A percentile compares a stretch with the other conserved stretches of the same genome.
These are phyloP conservation scores for Microcera coccophila DNA, from an alignment of 2,329 filamentous ascomycete genomes.

Conservation along the genomic window DNA sequence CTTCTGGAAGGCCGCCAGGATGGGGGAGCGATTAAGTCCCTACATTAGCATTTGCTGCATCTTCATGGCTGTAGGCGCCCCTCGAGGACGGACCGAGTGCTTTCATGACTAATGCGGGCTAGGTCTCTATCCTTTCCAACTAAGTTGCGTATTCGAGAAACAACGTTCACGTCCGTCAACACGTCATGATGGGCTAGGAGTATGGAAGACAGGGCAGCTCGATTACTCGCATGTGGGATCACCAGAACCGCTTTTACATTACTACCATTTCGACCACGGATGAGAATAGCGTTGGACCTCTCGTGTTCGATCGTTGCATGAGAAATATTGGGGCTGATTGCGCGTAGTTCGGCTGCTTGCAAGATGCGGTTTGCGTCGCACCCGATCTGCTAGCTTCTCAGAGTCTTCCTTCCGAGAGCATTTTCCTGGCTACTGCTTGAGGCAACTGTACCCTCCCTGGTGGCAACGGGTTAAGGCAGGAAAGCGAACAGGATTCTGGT, in stretches of 20 bases:
- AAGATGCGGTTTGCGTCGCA: constrained; percentile 12
- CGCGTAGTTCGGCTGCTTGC: background rate
- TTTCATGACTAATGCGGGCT: constrained; percentile 5
- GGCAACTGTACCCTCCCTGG: too few species aligned
- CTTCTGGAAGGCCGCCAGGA: constrained; percentile 92
- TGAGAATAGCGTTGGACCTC: background rate
- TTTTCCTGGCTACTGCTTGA: too few species aligned
- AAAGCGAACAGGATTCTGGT: too few species aligned
- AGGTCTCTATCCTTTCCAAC: constrained; percentile 37
- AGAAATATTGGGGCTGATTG: background rate
- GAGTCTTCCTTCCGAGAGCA: too few species aligned
- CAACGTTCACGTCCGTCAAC: constrained; percentile 12
- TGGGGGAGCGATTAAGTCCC: constrained; percentile 89
- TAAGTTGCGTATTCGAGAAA: constrained; percentile 27
- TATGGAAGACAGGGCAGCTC: constrained; percentile 9
- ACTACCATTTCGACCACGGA: background rate
- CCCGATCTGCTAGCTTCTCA: background rate
- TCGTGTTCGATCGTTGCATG: background rate
- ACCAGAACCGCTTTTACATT: background rate
- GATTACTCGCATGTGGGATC: background rate
- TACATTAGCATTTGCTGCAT: constrained; percentile 94
- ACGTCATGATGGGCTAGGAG: constrained; percentile 22
- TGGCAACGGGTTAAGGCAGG: too few species aligned
- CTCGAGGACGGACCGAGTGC: background rate
- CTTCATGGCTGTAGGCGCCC: constrained; percentile 74